A percentile compares a stretch with the other conserved stretches of the same genome.
Evolutionary conservation across 2,329 filamentous ascomycete genomes (phyloP).

Genomic region (Teratosphaeria gauchensis): DNA sequence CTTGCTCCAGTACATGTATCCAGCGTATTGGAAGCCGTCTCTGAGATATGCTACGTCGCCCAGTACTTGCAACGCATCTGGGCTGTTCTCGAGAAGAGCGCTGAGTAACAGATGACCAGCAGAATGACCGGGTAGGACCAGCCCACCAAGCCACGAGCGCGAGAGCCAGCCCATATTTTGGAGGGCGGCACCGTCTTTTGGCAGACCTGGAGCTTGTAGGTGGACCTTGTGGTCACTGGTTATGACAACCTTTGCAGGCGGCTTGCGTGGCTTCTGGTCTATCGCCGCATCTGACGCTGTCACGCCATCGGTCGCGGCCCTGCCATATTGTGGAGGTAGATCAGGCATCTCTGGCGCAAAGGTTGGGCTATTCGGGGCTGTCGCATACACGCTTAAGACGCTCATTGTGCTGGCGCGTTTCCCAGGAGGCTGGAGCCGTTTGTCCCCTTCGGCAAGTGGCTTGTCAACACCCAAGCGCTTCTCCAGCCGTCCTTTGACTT

Average conservation of each 20-base stretch:
- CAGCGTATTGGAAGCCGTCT: constrained; percentile 44
- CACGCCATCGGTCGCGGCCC: background rate
- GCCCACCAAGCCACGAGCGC: constrained; percentile 45
- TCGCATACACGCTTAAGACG: constrained; percentile 10
- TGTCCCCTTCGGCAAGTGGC: background rate
- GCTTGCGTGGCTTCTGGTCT: background rate
- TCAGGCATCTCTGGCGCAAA: background rate
- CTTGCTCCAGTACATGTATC: constrained; percentile 49
- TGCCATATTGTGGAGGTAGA: background rate
- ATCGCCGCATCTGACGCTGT: background rate
- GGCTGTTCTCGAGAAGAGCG: constrained; percentile 47
- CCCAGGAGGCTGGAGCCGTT: background rate
- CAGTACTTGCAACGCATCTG: constrained; percentile 36
- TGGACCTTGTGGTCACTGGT: constrained; percentile 11
- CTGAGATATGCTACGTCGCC: constrained; percentile 44
- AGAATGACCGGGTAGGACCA: constrained; percentile 45
- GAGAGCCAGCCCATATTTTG: constrained; percentile 38
- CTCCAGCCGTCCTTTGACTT: constrained; percentile 4
- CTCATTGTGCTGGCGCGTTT: constrained; percentile 8
- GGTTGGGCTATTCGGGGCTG: constrained; percentile 12
- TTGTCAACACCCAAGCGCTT: background rate
- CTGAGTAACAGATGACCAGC: constrained; percentile 47
- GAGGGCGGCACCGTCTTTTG: constrained; percentile 4
- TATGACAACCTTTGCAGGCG: constrained; percentile 7
- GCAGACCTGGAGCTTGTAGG: constrained; percentile 3